These are phyloP conservation scores for Alternaria longipes DNA, from an alignment of 2,329 filamentous ascomycete genomes.

Conservation along the genomic window DNA sequence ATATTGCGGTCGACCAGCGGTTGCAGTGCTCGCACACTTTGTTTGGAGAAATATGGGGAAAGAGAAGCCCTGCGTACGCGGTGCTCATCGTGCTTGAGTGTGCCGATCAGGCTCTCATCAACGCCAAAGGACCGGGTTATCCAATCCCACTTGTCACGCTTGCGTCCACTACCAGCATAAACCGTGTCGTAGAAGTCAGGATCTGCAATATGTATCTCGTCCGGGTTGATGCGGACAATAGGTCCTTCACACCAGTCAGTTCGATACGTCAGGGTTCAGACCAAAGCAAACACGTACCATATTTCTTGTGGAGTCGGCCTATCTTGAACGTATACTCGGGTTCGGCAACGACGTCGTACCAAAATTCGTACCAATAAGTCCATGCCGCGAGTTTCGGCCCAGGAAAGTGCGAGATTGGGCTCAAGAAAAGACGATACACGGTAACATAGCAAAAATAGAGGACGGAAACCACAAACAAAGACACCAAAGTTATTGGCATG, in stretches of 20 bases:
- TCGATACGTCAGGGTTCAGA: background rate
- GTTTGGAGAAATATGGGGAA: conserved; percentile 36
- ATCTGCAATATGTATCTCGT: conserved; percentile 23
- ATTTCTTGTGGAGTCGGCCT: conserved; percentile 15
- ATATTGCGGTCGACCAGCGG: conserved; percentile 1
- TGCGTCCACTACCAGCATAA: conserved; percentile 1
- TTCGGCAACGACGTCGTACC: conserved; percentile 20
- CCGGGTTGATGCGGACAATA: conserved; percentile 5
- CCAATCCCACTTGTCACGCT: conserved; percentile 7
- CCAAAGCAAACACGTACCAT: conserved; percentile 5
- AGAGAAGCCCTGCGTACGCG: conserved; percentile 31
- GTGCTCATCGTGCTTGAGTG: conserved; percentile 34
- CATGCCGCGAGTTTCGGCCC: conserved; percentile 28
- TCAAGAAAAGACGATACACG: conserved; percentile 16
- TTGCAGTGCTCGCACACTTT: conserved; percentile 3
- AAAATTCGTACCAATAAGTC: conserved; percentile 19
- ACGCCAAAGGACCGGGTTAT: conserved; percentile 14
- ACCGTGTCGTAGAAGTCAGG: conserved; percentile 10
- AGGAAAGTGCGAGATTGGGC: conserved; percentile 22
- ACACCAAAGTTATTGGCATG: background rate
- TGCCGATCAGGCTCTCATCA: conserved; percentile 24
- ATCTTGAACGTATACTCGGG: conserved; percentile 17
- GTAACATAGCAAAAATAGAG: conserved; percentile 3
- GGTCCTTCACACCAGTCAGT: conserved; percentile 10
- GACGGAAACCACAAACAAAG: background rate